Evolutionary conservation across 1,284 basidiomycete species (phyloP).

Genomic region (Tilletia caries): DNA sequence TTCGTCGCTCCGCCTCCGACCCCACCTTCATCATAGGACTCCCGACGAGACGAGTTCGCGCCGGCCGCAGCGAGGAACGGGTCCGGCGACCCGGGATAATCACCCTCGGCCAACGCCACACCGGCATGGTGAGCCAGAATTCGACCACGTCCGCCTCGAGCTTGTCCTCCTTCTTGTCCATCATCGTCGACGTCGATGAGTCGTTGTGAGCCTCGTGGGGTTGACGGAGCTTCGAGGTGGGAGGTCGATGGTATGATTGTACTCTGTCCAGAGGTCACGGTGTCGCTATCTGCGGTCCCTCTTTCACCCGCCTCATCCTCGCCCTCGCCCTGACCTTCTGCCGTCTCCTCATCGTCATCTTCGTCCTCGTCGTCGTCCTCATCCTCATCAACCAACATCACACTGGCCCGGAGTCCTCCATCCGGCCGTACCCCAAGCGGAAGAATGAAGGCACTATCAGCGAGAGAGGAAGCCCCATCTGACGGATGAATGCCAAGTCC

Average conservation of each 20-base stretch:
- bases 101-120: neutral
- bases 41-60: neutral
- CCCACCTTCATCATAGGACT: neutral
- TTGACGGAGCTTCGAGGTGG: neutral
- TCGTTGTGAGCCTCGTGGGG: neutral
- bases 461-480: conserved; percentile 26
- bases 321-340: conserved; percentile 18
- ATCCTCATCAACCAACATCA: conserved; percentile 28
- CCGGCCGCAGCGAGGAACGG: conserved; percentile 3
- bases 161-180: neutral
- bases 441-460: conserved; percentile 30
- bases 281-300: conserved; percentile 16
- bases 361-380: conserved; percentile 34
- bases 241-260: too few species aligned
- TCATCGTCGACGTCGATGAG: neutral
- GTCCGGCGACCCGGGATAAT: neutral
- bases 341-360: conserved; percentile 14
- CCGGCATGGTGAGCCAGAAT: neutral
- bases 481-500: neutral
- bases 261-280: neutral
- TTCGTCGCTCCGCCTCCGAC: neutral
- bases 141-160: neutral
- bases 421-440: conserved; percentile 41
- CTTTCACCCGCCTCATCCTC: too few species aligned
- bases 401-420: conserved; percentile 39